These are phyloP conservation scores for Protea cynaroides DNA, from an alignment of 164 flowering plant genomes.

Conservation along the genomic window DNA sequence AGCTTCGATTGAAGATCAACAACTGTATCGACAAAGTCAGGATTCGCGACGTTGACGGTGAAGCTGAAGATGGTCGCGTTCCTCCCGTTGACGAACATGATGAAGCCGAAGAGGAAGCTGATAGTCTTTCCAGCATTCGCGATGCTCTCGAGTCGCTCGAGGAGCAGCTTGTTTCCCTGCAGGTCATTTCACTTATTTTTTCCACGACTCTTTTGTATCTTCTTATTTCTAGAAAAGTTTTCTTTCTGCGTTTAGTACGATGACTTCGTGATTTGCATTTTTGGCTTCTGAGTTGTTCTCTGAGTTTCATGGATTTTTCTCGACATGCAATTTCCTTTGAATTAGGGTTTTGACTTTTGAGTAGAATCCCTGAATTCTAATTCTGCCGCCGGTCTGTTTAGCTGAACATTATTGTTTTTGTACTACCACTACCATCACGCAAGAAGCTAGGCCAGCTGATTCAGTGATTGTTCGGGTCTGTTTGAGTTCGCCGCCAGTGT, in stretches of 20 bases:
- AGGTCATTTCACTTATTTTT: constrained; percentile 31
- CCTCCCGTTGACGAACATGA: constrained; percentile 10
- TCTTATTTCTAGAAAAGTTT: neutral
- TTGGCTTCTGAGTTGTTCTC: neutral
- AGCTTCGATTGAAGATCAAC: constrained; percentile 65
- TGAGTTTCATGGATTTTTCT: neutral
- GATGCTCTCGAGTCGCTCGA: constrained; percentile 83
- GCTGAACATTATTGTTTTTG: too few species aligned
- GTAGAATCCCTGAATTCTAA: neutral
- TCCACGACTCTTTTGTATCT: neutral
- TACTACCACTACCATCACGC: too few species aligned
- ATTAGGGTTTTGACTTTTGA: neutral
- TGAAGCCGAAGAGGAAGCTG: constrained; percentile 44
- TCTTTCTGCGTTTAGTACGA: neutral
- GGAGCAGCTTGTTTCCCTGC: constrained; percentile 67
- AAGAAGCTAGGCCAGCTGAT: too few species aligned
- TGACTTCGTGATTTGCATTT: neutral
- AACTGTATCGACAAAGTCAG: constrained; percentile 46
- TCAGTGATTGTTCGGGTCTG: too few species aligned
- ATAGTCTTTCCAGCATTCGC: constrained; percentile 54
- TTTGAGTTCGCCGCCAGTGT: too few species aligned
- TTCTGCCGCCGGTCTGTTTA: too few species aligned
- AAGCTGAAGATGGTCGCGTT: constrained; percentile 12
- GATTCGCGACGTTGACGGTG: constrained; percentile 5
- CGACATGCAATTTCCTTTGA: neutral